phyloP scores from a whole-genome alignment of 305 asterid genomes.

The Fraxinus paxiana region DNA sequence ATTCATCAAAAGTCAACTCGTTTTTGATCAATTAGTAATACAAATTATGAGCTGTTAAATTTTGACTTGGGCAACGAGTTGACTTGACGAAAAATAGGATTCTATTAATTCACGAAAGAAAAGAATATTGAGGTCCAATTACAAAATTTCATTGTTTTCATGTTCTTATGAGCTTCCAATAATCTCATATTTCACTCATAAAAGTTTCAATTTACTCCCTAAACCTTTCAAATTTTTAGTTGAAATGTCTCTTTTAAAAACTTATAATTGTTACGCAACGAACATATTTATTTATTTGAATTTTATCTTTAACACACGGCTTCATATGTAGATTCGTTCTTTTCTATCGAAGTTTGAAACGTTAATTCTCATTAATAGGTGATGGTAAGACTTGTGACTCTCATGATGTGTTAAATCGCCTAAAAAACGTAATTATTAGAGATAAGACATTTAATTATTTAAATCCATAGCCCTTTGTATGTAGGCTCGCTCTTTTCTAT shows the following conservation, averaged over 20 bases:
- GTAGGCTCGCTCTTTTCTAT: too few relatives aligned
- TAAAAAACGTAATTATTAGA: too few relatives aligned
- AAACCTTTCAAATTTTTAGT: background rate
- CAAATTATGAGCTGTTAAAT: background rate
- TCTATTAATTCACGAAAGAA: background rate
- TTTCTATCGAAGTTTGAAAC: too few relatives aligned
- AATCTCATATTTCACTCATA: background rate
- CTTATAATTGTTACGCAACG: background rate
- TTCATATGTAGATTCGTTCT: background rate
- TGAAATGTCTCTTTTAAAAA: background rate
- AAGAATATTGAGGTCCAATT: background rate
- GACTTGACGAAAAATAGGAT: background rate
- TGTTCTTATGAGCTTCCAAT: background rate
- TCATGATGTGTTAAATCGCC: background rate
- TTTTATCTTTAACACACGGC: background rate
- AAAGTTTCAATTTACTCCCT: background rate
- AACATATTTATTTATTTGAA: background rate
- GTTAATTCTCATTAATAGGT: background rate
- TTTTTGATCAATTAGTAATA: background rate
- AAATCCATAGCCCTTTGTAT: too few relatives aligned
- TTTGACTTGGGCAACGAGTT: background rate
- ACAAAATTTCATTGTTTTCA: background rate
- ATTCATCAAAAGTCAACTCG: background rate
- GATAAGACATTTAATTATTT: too few relatives aligned
- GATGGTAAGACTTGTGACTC: background rate